A percentile compares a stretch with the other conserved stretches of the same genome.
Conservation (phyloP, 257 asterid species). For the Plectranthus barbatus region DNA sequence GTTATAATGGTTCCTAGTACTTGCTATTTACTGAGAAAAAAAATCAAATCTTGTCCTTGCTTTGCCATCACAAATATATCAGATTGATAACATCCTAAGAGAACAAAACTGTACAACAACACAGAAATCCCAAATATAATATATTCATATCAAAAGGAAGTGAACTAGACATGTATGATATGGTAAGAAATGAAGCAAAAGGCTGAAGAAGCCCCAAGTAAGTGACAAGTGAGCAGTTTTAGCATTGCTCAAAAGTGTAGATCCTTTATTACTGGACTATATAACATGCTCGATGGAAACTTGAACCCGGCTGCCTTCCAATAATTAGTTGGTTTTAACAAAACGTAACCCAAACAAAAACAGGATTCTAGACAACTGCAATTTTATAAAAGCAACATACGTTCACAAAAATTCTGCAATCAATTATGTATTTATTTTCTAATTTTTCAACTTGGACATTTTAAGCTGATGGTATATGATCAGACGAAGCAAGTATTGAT, state of each 20-base stretch:
- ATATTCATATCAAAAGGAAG: neutral
- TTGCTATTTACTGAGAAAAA: neutral
- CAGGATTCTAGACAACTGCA: neutral
- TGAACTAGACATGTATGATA: neutral
- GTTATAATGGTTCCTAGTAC: neutral
- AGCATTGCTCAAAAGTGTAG: too few relatives aligned
- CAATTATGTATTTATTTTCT: neutral
- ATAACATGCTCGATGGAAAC: neutral
- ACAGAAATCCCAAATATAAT: neutral
- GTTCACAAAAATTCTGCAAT: neutral
- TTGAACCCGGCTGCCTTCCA: too few relatives aligned
- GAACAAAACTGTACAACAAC: neutral
- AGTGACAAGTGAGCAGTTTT: neutral
- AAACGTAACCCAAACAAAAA: neutral
- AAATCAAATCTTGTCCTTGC: neutral
- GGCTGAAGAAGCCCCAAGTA: neutral
- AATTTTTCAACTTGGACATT: neutral
- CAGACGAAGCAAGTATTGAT: neutral
- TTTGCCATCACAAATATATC: neutral
- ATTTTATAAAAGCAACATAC: too few relatives aligned
- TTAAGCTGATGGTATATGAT: neutral
- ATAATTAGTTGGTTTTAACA: neutral
- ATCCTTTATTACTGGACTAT: neutral
- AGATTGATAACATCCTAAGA: neutral
- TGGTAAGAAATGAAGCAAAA: neutral